Conservation (phyloP, 78 protist genomes). For the slime mould (Dictyostelium discoideum) region dicty_2.7 NC_007090.3:1574501-1575000, state of each 20-base stretch:
- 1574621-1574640: slow-evolving; percentile 13
- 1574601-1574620: background rate
- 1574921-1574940: slow-evolving; percentile 7
- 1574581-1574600: background rate
- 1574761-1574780: slow-evolving; percentile 69
- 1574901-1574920: slow-evolving; percentile 12
- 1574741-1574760: slow-evolving; percentile 42
- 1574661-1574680: background rate
- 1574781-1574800: slow-evolving; percentile 17
- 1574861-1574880: background rate
- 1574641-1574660: background rate
- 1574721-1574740: slow-evolving; percentile 43
- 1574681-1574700: background rate
- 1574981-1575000: slow-evolving; percentile 23
- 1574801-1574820: background rate
- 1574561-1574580: background rate
- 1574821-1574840: background rate
- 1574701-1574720: background rate
- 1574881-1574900: background rate
- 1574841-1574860: background rate
- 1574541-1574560: background rate
- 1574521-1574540: slow-evolving; percentile 17
- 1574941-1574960: background rate
- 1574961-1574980: background rate
- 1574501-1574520: background rate